Evolutionary conservation across 805 yeast genomes (phyloP).

Genomic region (Ogataea kodamae): DNA sequence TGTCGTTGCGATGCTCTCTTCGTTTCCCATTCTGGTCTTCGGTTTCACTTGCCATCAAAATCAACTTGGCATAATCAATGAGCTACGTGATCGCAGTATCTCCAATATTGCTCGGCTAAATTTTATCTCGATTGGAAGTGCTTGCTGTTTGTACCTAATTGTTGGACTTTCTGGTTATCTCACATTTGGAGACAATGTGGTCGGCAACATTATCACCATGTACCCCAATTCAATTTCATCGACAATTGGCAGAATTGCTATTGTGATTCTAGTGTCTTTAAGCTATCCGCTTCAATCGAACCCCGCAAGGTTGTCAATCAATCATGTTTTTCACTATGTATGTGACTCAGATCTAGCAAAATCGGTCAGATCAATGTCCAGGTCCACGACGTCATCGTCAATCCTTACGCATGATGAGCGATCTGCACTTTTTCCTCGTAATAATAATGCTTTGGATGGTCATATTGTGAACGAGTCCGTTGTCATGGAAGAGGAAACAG

Average conservation of each 20-base stretch:
- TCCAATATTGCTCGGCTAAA: conserved; percentile 46
- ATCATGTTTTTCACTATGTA: conserved; percentile 61
- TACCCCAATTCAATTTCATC: conserved; percentile 65
- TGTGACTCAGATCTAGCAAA: conserved; percentile 24
- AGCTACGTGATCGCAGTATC: conserved; percentile 57
- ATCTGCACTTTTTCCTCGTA: conserved; percentile 12
- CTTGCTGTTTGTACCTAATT: conserved; percentile 57
- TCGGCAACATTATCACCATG: conserved; percentile 76
- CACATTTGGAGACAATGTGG: conserved; percentile 78
- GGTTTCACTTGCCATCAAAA: conserved; percentile 97
- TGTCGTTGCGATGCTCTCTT: conserved; percentile 50
- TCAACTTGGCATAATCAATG: conserved; percentile 86
- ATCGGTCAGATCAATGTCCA: conserved; percentile 22
- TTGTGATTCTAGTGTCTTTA: conserved; percentile 72
- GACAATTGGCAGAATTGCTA: conserved; percentile 75
- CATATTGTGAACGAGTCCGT: conserved; percentile 18
- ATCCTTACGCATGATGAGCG: conserved; percentile 16
- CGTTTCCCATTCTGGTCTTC: conserved; percentile 89
- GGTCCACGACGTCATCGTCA: conserved; percentile 19
- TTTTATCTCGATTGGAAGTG: conserved; percentile 50
- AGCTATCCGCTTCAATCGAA: conserved; percentile 91
- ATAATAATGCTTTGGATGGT: conserved; percentile 10
- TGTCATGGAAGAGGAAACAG: conserved; percentile 18
- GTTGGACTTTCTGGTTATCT: conserved; percentile 84
- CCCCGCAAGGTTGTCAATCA: conserved; percentile 80